Evolutionary conservation across 2,329 filamentous ascomycete species (phyloP), one percentile per base, ranked within the genome.

Genomic region (Xylariaceae sp.): DNA sequence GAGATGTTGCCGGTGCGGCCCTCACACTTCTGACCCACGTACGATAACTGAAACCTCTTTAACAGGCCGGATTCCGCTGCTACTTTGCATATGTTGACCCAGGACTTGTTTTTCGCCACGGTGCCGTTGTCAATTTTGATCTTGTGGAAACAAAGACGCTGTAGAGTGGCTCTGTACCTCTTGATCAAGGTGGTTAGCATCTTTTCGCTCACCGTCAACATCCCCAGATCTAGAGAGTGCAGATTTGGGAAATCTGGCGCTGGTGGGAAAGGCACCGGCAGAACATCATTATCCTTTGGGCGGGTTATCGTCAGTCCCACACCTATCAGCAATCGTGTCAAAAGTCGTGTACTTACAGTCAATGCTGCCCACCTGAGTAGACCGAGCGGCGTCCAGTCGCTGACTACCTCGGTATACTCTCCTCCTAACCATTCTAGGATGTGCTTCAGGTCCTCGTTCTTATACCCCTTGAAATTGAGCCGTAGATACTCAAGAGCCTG

Each of bases 401-500:
- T 45, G 4, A 47, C 8, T 18, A 15, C 11, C 10, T 17, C 7
- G 11, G 13, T 48, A 9, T 41, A 11, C n/a, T 11, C 41, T 13
- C 23, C 53, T 3, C 67, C 71, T 8, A 80, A 67, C 77, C 73
- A 82, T 10, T 65, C 34, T 2, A 82, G 58, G 9, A 82, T 23
- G 63, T 0, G 68, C 64, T 0, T 68, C 63, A 1, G 68, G 57
- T 2, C 65, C 57, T 57, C 15, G 3, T 57, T 15, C 0, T 59
- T 18, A 6, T 55, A 59, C 6, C 39, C 8, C 10, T 66, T 63
- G 35, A 81, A 79, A 64, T 85, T 86, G 49, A 86, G 66, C 2
- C 83, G 77, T 4, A 87, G 72, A 64, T 82, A 78, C 35, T 75
- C 74, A 4, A 87, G 61, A 15, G 80, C 79, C 2, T 70, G 61